Evolutionary conservation across 2,329 filamentous ascomycete genomes (phyloP), one percentile per base, ranked within the genome.

Genomic region (Bipolaris sorokiniana): DNA sequence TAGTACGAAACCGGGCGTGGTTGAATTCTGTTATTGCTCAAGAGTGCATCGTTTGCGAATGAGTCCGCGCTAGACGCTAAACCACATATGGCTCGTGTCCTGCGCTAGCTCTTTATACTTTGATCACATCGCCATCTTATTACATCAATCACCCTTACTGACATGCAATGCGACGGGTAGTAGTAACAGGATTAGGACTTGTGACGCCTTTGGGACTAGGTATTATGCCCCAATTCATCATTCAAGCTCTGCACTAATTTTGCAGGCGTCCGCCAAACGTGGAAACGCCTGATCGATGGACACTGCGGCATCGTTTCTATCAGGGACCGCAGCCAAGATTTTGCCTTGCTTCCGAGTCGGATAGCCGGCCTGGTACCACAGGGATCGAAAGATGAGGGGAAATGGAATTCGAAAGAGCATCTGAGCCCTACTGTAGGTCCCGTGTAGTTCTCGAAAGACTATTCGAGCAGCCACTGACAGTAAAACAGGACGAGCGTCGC

Each of bases 231-330:
- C 15, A 13, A 37, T 45, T 38, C 28, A 37, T 16, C 23, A 11
- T 9, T n/a, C 18, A 31, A 37, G 7, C 20, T 34, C 7, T 47
- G n/a, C 33, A 16, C 53, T 66, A 33, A 59, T 18, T 13, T 2
- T 26, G 3, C 55, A 87, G 85, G 92, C 60, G 83, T 90, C 62
- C 86, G 86, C 64, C 86, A 81, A 54, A 91, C 91, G 59, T 99
- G 95, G 95, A 83, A 80, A 58, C 88, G 90, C 51, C 86, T 99
- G 40, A 76, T 98, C 28, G 87, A 90, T 40, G 88, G 91, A 42
- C 83, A 93, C 37, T 92, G 89, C 60, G 95, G 93, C 62, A 87
- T 99, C 67, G 83, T 88, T 56, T 94, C 90, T 66, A 84, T 95
- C 50, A 84, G 83, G 55, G 76, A 85, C 56, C 82, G 86, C 50